Evolutionary conservation across 495 filamentous ascomycete species (phyloP), one percentile per base, ranked within the genome.

Genomic region (Aspergillus nidulans): DNA sequence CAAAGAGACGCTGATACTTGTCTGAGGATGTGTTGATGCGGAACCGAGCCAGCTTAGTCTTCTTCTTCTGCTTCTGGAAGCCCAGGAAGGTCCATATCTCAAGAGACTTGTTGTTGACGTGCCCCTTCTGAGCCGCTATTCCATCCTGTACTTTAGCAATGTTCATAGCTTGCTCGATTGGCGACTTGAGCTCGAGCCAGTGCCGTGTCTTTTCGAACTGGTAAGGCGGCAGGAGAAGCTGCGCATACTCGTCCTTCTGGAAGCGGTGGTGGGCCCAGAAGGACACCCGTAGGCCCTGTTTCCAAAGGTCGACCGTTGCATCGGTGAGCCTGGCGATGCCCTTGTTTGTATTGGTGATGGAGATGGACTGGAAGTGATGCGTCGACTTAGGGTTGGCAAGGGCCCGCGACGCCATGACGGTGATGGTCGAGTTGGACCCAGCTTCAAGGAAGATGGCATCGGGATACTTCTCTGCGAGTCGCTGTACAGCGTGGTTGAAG

Each of bases 361-460:
- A 70, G 3, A 79, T 24, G 0, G 71, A 30, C 45, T 78, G 71
- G 56, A 81, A 82, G 25, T 61, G 49, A 19, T 25, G 10, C 4
- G 26, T 4, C 4, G 4, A 4, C 26, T 28, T 4, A 9, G 4
- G 4, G 4, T 28, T 4, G 1, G 25, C 55, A 0, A 76, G 26
- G 10, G 71, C 71, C 0, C 71, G 60, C 24, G 63, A 47, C 0
- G 67, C 70, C 73, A 84, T 80, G 4, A 26, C 49, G 0, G 72
- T 80, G 30, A 82, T 67, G 1, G 72, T 67, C 0, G 77, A 77
- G 23, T 61, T 64, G 1, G 77, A 78, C 0, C 80, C 79, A 20
- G 78, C 77, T 50, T 84, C 81, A 0, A 82, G 68, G 61, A 66
- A 83, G 8, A 77, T 64, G 7, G 60, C 63, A 0, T 56, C 26